Evolutionary conservation across 352 stramenopile genomes (phyloP), one percentile per base, ranked within the genome.

Genomic region (Sclerospora graminicola): DNA sequence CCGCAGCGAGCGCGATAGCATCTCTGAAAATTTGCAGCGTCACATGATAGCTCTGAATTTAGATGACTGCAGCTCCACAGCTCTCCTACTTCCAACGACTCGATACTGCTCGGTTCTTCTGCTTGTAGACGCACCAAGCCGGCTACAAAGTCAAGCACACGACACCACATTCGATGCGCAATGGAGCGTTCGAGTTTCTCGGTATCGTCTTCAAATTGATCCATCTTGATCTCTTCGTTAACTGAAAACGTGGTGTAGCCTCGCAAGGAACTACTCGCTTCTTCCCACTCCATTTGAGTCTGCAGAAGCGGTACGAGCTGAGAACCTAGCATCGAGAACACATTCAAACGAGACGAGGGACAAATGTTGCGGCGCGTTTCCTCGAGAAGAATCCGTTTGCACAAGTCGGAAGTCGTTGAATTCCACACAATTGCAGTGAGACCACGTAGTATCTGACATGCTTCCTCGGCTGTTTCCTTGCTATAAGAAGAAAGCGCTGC

Each of bases 151-250:
- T 70, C 49, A 11, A 86, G 50, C 16, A 74, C 57, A 28, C 57
- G 49, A 24, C 74, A 86, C 74, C 74, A 86, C 57, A 74, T 69
- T n/a, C 53, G 48, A 28, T 86, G 74, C 2, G 61, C 64, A 7
- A 57, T 32, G 0, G 74, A 84, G 3, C 66, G 64, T 15, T 65
- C 18, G 3, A 63, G 28, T 13, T 49, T 51, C 10, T 60, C 19
- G n/a, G n/a, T n/a, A 8, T 21, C 26, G 1, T 21, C 37, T 27
- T 55, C 51, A 31, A 13, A 9, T 31, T 16, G 11, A 29, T 31
- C 29, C 16, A 24, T 20, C 20, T 54, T 40, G 16, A 40, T 31
- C 16, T 32, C 41, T 9, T 45, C 40, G 27, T n/a, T 49, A 20
- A n/a, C 23, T 14, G 15, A 29, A 9, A 27, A 11, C 13, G 42